Evolutionary conservation across 1,284 basidiomycete species (phyloP), one percentile per base, ranked within the genome.

Genomic region (Microbotryum scabiosae): DNA sequence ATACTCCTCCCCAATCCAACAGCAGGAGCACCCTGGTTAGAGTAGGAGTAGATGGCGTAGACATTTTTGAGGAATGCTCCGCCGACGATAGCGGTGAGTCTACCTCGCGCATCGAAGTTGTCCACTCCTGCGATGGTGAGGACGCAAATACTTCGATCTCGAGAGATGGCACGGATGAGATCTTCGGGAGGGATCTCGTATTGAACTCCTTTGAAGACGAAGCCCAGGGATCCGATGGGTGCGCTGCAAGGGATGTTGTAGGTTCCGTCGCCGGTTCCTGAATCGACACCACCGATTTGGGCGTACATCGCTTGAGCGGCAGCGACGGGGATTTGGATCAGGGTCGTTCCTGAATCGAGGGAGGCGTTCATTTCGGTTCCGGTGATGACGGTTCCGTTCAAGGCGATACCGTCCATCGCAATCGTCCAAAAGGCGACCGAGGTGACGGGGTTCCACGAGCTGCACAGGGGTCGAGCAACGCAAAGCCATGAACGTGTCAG

Each of bases 101-200:
- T 41, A 12, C 36, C 36, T 41, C 36, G 36, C 14, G 54, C 41
- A 32, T 63, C 61, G 43, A 45, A 14, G 4, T 47, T 50, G n/a
- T 52, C 51, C 6, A 55, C 54, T 14, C 49, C 58, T 8, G 45
- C 46, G 6, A 63, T 50, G 4, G 57, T 56, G 18, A 63, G 26
- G n/a, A 60, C n/a, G 41, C 61, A 63, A 26, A 36, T 32, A 9
- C 45, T 52, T 14, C 61, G 52, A 46, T 63, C 61, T 14, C 46
- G 30, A 12, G 41, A 54, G 25, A 51, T 44, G 8, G 61, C 61
- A 9, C 61, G 41, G 21, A 63, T 30, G 16, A 63, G 6, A 18
- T 63, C 61, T n/a, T 53, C 12, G 18, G 51, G 50, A 3, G 58
- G 58, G 43, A 63, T 48, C 54, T 60, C 61, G 58, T 54, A 63